phyloP scores from a whole-genome alignment of 129 eudicot species.

The Helichrysum umbraculigerum region DNA sequence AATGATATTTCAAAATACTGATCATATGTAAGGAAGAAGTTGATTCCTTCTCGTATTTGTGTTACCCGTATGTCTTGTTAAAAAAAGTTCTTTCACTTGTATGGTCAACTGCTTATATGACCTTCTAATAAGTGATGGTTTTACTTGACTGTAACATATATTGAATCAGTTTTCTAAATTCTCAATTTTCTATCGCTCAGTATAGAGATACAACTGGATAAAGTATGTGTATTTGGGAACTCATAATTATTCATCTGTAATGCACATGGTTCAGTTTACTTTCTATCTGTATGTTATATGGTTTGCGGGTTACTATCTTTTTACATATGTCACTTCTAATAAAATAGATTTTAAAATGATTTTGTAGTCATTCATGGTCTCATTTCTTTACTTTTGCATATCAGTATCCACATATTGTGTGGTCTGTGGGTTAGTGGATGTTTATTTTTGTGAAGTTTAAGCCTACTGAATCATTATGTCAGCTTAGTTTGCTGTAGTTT shows the following conservation, averaged over 20 bases:
- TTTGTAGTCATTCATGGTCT: too few species aligned
- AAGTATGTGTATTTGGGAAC: slow-evolving; percentile 39
- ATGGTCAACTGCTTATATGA: slow-evolving; percentile 21
- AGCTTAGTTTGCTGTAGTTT: neutral
- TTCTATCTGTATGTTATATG: neutral
- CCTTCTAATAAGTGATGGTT: neutral
- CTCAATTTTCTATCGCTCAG: slow-evolving; percentile 38
- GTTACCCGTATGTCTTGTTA: slow-evolving; percentile 37
- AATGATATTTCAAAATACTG: too few species aligned
- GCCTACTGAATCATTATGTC: slow-evolving; percentile 1
- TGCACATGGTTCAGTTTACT: neutral
- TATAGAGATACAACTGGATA: slow-evolving; percentile 51
- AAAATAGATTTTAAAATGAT: too few species aligned
- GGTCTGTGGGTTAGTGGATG: too few species aligned
- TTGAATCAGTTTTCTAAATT: neutral
- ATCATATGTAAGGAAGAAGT: too few species aligned
- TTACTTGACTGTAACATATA: too few species aligned
- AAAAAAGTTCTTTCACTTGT: neutral
- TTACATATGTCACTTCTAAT: too few species aligned
- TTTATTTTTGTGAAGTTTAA: too few species aligned
- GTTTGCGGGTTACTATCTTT: too few species aligned
- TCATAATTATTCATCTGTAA: slow-evolving; percentile 46
- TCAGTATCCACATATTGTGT: neutral
- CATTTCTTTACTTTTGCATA: neutral
- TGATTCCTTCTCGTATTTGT: too few species aligned